Conservation (phyloP, 2,329 filamentous ascomycete genomes). For the Diaporthe sp. region DNA sequence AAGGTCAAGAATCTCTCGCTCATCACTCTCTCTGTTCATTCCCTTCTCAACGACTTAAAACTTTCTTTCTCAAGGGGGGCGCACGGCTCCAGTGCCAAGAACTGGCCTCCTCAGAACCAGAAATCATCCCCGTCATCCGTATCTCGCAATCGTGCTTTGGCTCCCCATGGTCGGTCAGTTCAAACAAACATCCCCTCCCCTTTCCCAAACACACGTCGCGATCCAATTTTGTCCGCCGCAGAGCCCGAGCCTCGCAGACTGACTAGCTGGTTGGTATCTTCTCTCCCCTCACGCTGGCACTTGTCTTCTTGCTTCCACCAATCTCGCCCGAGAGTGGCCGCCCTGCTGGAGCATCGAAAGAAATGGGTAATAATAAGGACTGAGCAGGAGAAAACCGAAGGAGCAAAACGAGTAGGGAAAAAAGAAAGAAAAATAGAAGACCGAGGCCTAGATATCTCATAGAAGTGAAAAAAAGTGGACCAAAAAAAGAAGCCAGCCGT, state of each 20-base stretch:
- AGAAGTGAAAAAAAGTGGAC: conserved; percentile 32
- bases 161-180: neutral
- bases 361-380: conserved; percentile 33
- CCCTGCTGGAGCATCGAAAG: conserved; percentile 27
- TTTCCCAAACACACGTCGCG: neutral
- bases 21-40: conserved; percentile 27
- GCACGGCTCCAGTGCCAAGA: neutral
- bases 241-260: conserved; percentile 6
- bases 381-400: conserved; percentile 18
- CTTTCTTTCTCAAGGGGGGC: neutral
- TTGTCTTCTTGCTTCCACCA: neutral
- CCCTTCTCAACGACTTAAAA: conserved; percentile 6
- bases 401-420: conserved; percentile 18
- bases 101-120: conserved; percentile 16
- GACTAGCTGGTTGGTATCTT: conserved; percentile 25
- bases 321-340: neutral
- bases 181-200: neutral
- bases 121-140: neutral
- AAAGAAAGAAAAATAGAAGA: conserved; percentile 20
- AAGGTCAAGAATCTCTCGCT: neutral
- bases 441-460: conserved; percentile 35
- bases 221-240: neutral
- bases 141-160: conserved; percentile 5
- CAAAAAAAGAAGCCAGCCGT: conserved; percentile 18
- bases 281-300: neutral